Evolutionary conservation across 2,329 filamentous ascomycete species (phyloP).

Genomic region (Trichophyton benhamiae): DNA sequence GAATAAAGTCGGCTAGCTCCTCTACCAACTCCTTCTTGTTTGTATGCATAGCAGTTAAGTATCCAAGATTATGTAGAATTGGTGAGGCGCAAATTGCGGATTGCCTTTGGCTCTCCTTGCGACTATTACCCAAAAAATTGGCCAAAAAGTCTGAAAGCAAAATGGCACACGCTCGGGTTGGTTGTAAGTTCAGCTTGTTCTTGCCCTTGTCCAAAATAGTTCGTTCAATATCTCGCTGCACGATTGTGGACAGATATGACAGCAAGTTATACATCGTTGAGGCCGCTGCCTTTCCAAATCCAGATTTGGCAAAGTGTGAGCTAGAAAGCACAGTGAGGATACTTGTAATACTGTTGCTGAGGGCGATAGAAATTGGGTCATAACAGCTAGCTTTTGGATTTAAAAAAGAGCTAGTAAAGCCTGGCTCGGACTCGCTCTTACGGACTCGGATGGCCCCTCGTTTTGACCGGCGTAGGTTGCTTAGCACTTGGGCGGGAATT

Average conservation of each 20-base stretch:
- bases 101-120: not conserved
- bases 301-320: conserved; percentile 9
- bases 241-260: conserved; percentile 3
- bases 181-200: conserved; percentile 2
- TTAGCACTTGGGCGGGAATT: not conserved
- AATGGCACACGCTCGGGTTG: conserved; percentile 12
- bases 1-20: conserved; percentile 25
- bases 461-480: not conserved
- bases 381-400: not conserved
- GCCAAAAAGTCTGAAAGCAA: conserved; percentile 12
- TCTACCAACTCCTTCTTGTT: conserved; percentile 23
- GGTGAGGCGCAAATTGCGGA: not conserved
- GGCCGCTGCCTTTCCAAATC: not conserved
- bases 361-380: conserved; percentile 6
- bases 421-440: not conserved
- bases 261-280: conserved; percentile 11
- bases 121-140: conserved; percentile 3
- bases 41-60: conserved; percentile 20
- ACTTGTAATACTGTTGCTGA: conserved; percentile 15
- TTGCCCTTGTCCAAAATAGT: not conserved
- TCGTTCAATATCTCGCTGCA: conserved; percentile 9
- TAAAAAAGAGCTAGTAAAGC: not conserved
- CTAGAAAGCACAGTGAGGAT: conserved; percentile 12
- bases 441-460: not conserved
- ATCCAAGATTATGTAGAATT: conserved; percentile 19